Conservation (phyloP, 768 basidiomycete genomes). For the Leccinum barrowsii region DNA sequence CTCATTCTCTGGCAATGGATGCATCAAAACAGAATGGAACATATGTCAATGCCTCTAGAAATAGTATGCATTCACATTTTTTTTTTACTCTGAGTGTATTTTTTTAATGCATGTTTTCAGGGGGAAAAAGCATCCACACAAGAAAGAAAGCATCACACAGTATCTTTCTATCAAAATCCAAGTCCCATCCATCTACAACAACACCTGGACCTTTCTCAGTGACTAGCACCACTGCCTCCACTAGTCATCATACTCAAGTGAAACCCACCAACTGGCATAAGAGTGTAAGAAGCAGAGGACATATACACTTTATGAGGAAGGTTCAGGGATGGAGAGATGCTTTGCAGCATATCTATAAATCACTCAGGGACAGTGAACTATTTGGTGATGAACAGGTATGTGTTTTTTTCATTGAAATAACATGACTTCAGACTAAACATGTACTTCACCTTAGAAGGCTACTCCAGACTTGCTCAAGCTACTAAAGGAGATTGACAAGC, state of each 20-base stretch:
- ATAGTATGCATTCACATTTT: neutral
- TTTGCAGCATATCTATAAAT: slow-evolving; percentile 2
- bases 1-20: neutral
- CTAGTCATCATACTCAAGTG: neutral
- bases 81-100: neutral
- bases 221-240: neutral
- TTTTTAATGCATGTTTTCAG: neutral
- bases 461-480: slow-evolving; percentile 15
- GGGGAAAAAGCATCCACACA: neutral
- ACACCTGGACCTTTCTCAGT: neutral
- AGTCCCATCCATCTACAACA: neutral
- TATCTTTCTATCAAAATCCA: neutral
- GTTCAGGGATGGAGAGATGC: slow-evolving; percentile 16
- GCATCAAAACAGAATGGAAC: neutral
- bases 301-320: neutral
- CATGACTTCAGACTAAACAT: neutral
- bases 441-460: slow-evolving; percentile 5
- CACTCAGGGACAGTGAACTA: neutral
- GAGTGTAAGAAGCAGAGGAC: neutral
- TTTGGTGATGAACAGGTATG: slow-evolving; percentile 23
- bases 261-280: neutral
- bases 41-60: neutral
- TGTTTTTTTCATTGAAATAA: neutral
- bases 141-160: neutral
- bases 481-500: slow-evolving; percentile 19